phyloP scores from a whole-genome alignment of 371 early-diverging fungal species.

The Apophysomyces variabilis region DNA sequence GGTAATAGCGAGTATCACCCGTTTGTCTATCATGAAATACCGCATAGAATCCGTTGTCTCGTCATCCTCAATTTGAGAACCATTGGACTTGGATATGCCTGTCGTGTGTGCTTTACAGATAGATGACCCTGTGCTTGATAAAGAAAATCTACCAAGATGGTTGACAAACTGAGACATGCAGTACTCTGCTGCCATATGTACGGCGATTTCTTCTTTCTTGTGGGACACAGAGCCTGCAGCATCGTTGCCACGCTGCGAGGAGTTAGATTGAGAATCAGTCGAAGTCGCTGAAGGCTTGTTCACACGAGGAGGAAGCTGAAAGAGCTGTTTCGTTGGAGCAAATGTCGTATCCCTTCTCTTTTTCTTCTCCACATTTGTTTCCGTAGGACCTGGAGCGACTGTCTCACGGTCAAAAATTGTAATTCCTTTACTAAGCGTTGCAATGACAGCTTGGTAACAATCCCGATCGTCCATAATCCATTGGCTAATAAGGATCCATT shows the following conservation, averaged over 20 bases:
- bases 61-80: slow-evolving; percentile 11
- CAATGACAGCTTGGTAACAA: slow-evolving; percentile 69
- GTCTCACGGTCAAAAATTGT: slow-evolving; percentile 64
- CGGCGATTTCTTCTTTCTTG: slow-evolving; percentile 55
- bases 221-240: slow-evolving; percentile 12
- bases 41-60: slow-evolving; percentile 49
- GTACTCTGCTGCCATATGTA: slow-evolving; percentile 78
- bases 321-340: slow-evolving; percentile 52
- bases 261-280: slow-evolving; percentile 13
- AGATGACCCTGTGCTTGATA: slow-evolving; percentile 61
- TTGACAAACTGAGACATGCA: slow-evolving; percentile 74
- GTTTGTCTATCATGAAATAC: slow-evolving; percentile 70
- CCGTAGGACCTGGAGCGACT: slow-evolving; percentile 7
- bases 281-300: slow-evolving; percentile 25
- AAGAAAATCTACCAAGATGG: slow-evolving; percentile 71
- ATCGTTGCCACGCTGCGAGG: not conserved
- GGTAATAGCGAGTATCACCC: slow-evolving; percentile 62
- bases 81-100: slow-evolving; percentile 44
- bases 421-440: slow-evolving; percentile 73
- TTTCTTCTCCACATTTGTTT: slow-evolving; percentile 37
- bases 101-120: slow-evolving; percentile 62
- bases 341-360: slow-evolving; percentile 52
- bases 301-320: slow-evolving; percentile 46
- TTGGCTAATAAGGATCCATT: slow-evolving; percentile 74
- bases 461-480: slow-evolving; percentile 79